Conservation (phyloP, 2,329 filamentous ascomycete species). For the Westerdykella ornata region DNA sequence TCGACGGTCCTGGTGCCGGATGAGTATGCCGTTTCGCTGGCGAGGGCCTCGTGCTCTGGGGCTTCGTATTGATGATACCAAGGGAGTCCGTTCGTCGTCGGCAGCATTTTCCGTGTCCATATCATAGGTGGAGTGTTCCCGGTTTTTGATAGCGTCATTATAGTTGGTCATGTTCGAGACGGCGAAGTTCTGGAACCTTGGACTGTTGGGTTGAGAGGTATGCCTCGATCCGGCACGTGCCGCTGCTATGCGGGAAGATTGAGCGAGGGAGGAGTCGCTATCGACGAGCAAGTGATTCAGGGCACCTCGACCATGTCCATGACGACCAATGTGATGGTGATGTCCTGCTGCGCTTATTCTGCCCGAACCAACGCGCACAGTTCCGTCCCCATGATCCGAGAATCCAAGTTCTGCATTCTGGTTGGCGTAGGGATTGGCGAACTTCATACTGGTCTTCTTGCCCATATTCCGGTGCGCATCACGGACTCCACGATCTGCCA, state of each 20-base stretch:
- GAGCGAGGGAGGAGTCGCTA: constrained; percentile 57
- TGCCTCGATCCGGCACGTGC: constrained; percentile 56
- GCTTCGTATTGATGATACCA: constrained; percentile 61
- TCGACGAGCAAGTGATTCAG: constrained; percentile 60
- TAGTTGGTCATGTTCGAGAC: constrained; percentile 30
- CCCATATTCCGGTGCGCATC: constrained; percentile 58
- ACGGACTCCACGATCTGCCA: constrained; percentile 56
- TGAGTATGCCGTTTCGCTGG: constrained; percentile 50
- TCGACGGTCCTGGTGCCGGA: constrained; percentile 68
- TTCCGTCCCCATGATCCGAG: constrained; percentile 36
- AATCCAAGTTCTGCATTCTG: constrained; percentile 47
- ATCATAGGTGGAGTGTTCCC: constrained; percentile 65
- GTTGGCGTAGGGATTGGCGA: constrained; percentile 66
- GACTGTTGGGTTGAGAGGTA: constrained; percentile 62
- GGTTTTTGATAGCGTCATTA: constrained; percentile 42
- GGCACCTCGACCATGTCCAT: constrained; percentile 65
- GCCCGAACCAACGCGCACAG: constrained; percentile 37
- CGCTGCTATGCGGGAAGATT: constrained; percentile 50
- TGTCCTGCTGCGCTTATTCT: constrained; percentile 57
- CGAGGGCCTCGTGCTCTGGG: constrained; percentile 46
- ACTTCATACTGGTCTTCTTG: constrained; percentile 93
- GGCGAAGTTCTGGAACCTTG: constrained; percentile 47
- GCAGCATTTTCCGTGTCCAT: constrained; percentile 73
- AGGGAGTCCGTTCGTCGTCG: constrained; percentile 81
- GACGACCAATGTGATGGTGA: constrained; percentile 74